Percentiles rank a stretch among this genome's conserved stretches.
Evolutionary conservation across 148 eudicot species (phyloP).

Genomic region (Cornus florida): DNA sequence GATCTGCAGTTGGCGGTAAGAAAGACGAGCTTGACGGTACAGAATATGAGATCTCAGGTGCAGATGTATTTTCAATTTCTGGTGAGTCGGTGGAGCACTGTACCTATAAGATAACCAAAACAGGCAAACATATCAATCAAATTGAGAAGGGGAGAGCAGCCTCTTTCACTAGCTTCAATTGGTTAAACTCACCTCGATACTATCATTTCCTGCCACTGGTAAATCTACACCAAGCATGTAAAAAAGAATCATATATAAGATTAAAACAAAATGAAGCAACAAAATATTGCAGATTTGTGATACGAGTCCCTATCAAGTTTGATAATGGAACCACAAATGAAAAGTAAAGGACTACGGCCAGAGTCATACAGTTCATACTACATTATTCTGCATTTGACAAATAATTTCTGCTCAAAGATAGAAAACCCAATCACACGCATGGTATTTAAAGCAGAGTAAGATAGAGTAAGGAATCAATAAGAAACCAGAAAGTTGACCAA

Average conservation of each 20-base stretch:
- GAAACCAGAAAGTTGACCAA: no score
- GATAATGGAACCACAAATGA: not conserved
- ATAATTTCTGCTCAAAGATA: not conserved
- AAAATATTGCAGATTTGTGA: not conserved
- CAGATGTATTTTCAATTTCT: conserved; percentile 35
- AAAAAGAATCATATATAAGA: not conserved
- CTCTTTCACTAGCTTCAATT: conserved; percentile 1
- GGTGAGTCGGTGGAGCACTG: conserved; percentile 44
- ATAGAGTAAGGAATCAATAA: not conserved
- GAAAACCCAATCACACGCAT: not conserved
- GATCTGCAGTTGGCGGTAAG: conserved; percentile 31
- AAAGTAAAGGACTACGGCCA: not conserved
- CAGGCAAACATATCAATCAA: not conserved
- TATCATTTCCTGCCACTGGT: conserved; percentile 4
- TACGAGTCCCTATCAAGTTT: not conserved
- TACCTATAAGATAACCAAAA: conserved; percentile 29
- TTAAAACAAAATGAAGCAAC: not conserved
- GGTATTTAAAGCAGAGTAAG: not conserved
- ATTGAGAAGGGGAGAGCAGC: not conserved
- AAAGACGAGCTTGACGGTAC: conserved; percentile 54
- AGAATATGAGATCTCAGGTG: conserved; percentile 46
- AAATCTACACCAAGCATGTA: conserved; percentile 10
- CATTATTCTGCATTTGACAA: no score
- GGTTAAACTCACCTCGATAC: conserved; percentile 3
- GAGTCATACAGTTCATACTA: conserved; percentile 2